These are phyloP conservation scores for Blastobotrys ciferrii DNA, from an alignment of 1,139 yeast genomes.

Conservation along the genomic window DNA sequence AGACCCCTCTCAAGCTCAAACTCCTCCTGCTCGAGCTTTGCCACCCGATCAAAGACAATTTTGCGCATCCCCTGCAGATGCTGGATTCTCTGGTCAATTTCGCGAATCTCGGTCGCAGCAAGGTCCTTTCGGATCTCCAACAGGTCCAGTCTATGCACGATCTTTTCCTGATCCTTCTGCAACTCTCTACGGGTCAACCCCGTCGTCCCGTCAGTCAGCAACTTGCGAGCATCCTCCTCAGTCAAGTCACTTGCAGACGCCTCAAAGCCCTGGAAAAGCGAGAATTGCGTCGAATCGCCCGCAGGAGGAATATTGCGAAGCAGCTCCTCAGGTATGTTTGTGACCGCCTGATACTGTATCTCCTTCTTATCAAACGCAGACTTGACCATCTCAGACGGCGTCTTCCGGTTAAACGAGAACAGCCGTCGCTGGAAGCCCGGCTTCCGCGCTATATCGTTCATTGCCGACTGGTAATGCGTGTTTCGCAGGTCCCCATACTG, in stretches of 20 bases:
- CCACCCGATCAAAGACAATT: conserved; percentile 55
- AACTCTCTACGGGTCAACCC: conserved; percentile 33
- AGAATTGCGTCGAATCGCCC: conserved; percentile 37
- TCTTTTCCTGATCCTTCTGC: conserved; percentile 39
- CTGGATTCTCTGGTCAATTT: conserved; percentile 56
- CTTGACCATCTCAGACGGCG: conserved; percentile 44
- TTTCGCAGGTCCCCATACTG: conserved; percentile 42
- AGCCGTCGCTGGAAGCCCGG: conserved; percentile 39
- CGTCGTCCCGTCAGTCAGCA: conserved; percentile 13
- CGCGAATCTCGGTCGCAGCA: conserved; percentile 60
- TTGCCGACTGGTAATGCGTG: conserved; percentile 47
- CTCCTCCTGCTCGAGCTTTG: conserved; percentile 59
- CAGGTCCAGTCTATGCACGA: conserved; percentile 50
- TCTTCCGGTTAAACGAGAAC: conserved; percentile 37
- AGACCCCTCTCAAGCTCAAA: conserved; percentile 48
- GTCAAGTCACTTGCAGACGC: conserved; percentile 39
- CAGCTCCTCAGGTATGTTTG: conserved; percentile 56
- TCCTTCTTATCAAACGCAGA: conserved; percentile 30
- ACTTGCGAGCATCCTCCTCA: conserved; percentile 20
- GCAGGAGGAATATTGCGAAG: conserved; percentile 49
- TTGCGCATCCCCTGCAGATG: conserved; percentile 50
- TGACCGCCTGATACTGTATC: conserved; percentile 36
- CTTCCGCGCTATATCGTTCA: conserved; percentile 44
- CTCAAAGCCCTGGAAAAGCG: conserved; percentile 65
- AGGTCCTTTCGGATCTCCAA: conserved; percentile 61